Evolutionary conservation across 1,284 basidiomycete genomes (phyloP).

Genomic region (Tilletia indica): DNA sequence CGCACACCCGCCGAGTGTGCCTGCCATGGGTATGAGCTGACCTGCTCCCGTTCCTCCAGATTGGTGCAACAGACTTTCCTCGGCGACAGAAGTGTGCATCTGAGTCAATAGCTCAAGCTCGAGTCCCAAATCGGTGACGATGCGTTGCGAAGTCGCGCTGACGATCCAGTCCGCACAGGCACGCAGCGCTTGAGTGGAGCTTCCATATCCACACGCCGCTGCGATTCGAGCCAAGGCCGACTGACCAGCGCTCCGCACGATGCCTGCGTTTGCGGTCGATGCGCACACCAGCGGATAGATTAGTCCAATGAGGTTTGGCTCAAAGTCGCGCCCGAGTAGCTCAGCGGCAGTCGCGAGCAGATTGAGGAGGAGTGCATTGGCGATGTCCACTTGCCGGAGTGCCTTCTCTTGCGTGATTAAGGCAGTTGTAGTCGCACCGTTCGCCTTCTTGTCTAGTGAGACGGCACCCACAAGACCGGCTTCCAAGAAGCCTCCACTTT

Average conservation of each 20-base stretch:
- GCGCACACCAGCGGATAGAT: slow-evolving; percentile 47
- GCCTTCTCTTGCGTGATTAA: neutral
- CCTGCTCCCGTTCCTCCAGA: neutral
- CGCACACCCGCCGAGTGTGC: slow-evolving; percentile 10
- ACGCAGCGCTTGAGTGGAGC: slow-evolving; percentile 33
- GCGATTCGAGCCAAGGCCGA: slow-evolving; percentile 34
- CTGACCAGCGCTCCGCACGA: slow-evolving; percentile 25
- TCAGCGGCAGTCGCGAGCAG: slow-evolving; percentile 32
- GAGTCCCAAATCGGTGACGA: slow-evolving; percentile 24
- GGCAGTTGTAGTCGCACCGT: neutral
- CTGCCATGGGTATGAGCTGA: neutral
- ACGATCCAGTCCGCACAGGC: slow-evolving; percentile 49
- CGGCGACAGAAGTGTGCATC: neutral
- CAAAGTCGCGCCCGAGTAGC: slow-evolving; percentile 44
- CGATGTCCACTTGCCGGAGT: slow-evolving; percentile 18
- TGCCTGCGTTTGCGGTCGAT: slow-evolving; percentile 27
- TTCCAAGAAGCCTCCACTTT: neutral
- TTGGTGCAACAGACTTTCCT: too few relatives aligned
- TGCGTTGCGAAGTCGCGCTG: slow-evolving; percentile 44
- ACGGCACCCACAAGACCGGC: neutral
- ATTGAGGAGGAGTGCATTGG: slow-evolving; percentile 33
- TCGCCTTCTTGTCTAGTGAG: neutral
- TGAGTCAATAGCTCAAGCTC: slow-evolving; percentile 19
- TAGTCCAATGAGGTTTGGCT: slow-evolving; percentile 32
- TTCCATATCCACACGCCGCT: slow-evolving; percentile 41